A percentile compares a stretch with the other conserved stretches of the same genome.
phyloP scores from a whole-genome alignment of 2,329 filamentous ascomycete genomes.

The Tricladium varicosporioides region DNA sequence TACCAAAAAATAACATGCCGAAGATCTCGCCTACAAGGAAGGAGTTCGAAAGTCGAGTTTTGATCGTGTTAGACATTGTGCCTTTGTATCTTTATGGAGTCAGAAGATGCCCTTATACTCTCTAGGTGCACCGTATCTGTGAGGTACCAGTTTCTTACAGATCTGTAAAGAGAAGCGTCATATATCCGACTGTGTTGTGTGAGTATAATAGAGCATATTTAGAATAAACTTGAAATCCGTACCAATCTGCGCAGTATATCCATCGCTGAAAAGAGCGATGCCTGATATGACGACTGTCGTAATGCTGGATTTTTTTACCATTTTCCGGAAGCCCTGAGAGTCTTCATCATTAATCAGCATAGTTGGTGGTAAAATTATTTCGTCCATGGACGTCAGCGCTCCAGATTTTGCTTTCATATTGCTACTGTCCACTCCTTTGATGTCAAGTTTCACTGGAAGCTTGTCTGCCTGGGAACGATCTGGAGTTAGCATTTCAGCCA shows the following conservation, averaged over 20 bases:
- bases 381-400: neutral
- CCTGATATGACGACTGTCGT: neutral
- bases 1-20: slow-evolving; percentile 54
- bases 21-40: slow-evolving; percentile 55
- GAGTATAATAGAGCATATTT: neutral
- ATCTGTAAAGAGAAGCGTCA: neutral
- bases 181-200: neutral
- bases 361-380: neutral
- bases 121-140: too few species aligned
- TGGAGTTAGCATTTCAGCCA: neutral
- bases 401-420: neutral
- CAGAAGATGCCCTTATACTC: neutral
- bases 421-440: neutral
- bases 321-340: neutral
- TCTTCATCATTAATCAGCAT: too few species aligned
- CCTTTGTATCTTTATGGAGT: neutral
- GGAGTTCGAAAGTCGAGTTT: slow-evolving; percentile 49
- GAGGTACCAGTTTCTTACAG: neutral
- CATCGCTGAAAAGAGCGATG: neutral
- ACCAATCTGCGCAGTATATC: neutral
- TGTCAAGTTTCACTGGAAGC: neutral
- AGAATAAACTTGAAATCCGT: neutral
- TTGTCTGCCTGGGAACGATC: neutral
- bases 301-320: neutral
- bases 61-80: neutral